Evolutionary conservation across 495 filamentous ascomycete genomes (phyloP).

Genomic region (Penicillium ochrochloron): DNA sequence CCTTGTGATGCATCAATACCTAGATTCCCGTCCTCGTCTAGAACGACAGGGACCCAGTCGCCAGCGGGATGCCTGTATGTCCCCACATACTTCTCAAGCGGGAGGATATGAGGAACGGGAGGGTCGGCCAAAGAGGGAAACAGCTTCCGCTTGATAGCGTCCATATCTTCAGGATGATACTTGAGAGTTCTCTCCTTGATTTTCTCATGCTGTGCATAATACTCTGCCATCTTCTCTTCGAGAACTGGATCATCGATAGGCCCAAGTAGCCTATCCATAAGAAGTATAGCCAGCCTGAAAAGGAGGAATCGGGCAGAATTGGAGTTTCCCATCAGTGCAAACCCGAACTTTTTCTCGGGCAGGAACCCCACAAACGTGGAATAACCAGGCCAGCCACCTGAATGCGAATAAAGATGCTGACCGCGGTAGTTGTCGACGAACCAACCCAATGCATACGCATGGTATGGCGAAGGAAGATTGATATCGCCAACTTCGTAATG

Average conservation of each 20-base stretch:
- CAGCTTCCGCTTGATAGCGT: slow-evolving; percentile 12
- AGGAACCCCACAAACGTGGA: slow-evolving; percentile 50
- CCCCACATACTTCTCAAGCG: slow-evolving; percentile 22
- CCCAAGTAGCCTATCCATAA: slow-evolving; percentile 21
- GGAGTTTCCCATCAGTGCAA: slow-evolving; percentile 50
- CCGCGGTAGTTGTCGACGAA: slow-evolving; percentile 46
- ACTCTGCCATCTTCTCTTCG: slow-evolving; percentile 14
- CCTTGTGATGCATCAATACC: slow-evolving; percentile 14
- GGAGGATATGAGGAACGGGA: slow-evolving; percentile 19
- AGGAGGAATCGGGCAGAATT: slow-evolving; percentile 9
- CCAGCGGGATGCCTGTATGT: slow-evolving; percentile 21
- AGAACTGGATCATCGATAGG: slow-evolving; percentile 5
- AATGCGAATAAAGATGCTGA: slow-evolving; percentile 46
- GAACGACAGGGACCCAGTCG: slow-evolving; percentile 8
- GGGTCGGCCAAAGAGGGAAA: slow-evolving; percentile 21
- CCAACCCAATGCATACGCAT: slow-evolving; percentile 54
- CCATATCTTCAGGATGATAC: neutral
- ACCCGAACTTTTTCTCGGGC: slow-evolving; percentile 48
- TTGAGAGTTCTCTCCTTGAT: neutral
- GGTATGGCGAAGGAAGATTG: slow-evolving; percentile 19
- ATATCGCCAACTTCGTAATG: slow-evolving; percentile 23
- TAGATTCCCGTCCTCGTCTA: neutral
- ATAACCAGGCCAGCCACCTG: slow-evolving; percentile 51
- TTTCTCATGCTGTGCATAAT: slow-evolving; percentile 6
- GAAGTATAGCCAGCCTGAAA: slow-evolving; percentile 10